A percentile compares a stretch with the other conserved stretches of the same genome.
Conservation (phyloP, 805 yeast genomes). For the Kregervanrija fluxuum region DNA sequence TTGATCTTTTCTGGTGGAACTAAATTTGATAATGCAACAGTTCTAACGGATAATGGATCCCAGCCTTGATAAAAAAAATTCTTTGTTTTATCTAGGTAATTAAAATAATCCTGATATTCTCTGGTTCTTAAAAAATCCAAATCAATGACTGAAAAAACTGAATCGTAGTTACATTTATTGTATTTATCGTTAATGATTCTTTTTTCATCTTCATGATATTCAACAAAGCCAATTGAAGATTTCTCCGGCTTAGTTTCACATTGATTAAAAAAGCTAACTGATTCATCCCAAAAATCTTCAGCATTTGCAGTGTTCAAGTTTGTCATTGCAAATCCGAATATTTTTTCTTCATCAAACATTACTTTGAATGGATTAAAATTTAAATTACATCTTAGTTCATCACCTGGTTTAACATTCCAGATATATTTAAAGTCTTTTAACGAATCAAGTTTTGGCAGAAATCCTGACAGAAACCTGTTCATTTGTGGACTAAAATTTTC, state of each 20-base stretch:
- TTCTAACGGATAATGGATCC: conserved; percentile 75
- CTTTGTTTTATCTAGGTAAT: conserved; percentile 50
- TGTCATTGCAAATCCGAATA: conserved; percentile 44
- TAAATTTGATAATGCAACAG: conserved; percentile 54
- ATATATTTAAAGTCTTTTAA: conserved; percentile 42
- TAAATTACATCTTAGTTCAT: conserved; percentile 42
- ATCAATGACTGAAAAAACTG: conserved; percentile 60
- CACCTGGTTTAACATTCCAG: conserved; percentile 54
- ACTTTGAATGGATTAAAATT: conserved; percentile 39
- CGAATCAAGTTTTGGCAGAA: conserved; percentile 43
- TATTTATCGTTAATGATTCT: conserved; percentile 37
- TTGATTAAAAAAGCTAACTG: conserved; percentile 24
- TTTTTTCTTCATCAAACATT: conserved; percentile 40
- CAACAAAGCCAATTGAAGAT: conserved; percentile 38
- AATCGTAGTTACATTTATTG: conserved; percentile 55
- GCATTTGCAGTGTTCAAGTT: conserved; percentile 45
- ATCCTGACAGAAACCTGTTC: conserved; percentile 46
- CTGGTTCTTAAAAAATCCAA: conserved; percentile 51
- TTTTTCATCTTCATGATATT: conserved; percentile 33
- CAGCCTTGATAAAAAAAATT: conserved; percentile 72
- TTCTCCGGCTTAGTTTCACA: conserved; percentile 29
- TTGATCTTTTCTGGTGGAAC: conserved; percentile 42
- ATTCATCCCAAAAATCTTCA: conserved; percentile 39
- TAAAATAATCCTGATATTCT: conserved; percentile 47
- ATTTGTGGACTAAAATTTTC: conserved; percentile 63